Evolutionary conservation across 805 yeast genomes (phyloP).

Genomic region (Blastobotrys robertii): DNA sequence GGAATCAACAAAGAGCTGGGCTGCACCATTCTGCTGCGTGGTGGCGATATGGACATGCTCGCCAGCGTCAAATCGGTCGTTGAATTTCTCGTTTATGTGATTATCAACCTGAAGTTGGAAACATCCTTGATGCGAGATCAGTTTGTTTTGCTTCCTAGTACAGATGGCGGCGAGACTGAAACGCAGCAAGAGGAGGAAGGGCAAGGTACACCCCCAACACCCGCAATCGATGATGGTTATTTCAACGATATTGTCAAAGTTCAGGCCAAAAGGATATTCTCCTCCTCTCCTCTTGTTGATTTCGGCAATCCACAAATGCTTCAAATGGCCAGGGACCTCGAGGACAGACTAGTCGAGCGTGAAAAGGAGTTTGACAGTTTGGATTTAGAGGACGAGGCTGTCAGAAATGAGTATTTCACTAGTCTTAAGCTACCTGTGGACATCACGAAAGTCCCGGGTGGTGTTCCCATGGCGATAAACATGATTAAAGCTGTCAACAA

Average conservation of each 20-base stretch:
- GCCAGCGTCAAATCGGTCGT: conserved; percentile 65
- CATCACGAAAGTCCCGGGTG: conserved; percentile 29
- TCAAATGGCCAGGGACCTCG: conserved; percentile 44
- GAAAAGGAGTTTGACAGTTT: conserved; percentile 11
- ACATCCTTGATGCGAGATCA: conserved; percentile 63
- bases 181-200: neutral
- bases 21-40: conserved; percentile 79
- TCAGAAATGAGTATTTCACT: neutral
- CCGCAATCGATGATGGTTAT: conserved; percentile 12
- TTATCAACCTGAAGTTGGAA: conserved; percentile 74
- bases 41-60: conserved; percentile 53
- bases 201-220: neutral
- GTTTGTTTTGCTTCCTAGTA: conserved; percentile 36
- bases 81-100: conserved; percentile 69
- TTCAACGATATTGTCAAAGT: conserved; percentile 14
- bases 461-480: conserved; percentile 28
- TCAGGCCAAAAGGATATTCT: conserved; percentile 41
- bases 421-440: conserved; percentile 1
- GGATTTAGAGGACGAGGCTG: conserved; percentile 7
- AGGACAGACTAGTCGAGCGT: conserved; percentile 27
- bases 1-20: conserved; percentile 73
- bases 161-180: conserved; percentile 1
- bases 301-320: conserved; percentile 63
- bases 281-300: conserved; percentile 77
- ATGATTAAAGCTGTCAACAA: conserved; percentile 30